Conservation (phyloP, 192 early-diverging fungal species). For the Podila verticillata region DNA sequence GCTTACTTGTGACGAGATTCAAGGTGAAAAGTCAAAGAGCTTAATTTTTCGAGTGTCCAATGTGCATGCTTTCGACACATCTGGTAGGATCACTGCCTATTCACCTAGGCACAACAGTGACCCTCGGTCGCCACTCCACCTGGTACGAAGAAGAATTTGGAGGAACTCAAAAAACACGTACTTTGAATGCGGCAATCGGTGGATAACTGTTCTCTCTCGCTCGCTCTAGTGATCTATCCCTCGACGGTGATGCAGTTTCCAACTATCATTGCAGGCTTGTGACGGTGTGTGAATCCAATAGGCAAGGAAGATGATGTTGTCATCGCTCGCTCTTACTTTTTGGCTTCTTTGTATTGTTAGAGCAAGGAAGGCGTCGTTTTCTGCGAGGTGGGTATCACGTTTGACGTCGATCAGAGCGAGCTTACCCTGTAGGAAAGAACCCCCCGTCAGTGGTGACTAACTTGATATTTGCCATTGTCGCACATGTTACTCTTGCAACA, state of each 20-base stretch:
- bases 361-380: constrained; percentile 22
- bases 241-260: constrained; percentile 12
- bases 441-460: neutral
- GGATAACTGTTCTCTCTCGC: neutral
- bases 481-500: neutral
- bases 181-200: neutral
- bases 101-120: neutral
- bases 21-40: neutral
- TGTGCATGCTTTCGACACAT: neutral
- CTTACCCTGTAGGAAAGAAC: no score
- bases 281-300: constrained; percentile 1
- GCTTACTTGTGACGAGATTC: neutral
- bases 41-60: no score
- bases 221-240: constrained; percentile 11
- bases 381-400: constrained; percentile 15
- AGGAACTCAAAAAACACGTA: neutral
- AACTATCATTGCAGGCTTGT: constrained; percentile 25
- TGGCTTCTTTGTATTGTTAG: constrained; percentile 2
- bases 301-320: neutral
- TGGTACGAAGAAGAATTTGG: constrained; percentile 5
- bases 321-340: neutral
- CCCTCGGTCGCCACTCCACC: constrained; percentile 20
- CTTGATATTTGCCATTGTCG: neutral
- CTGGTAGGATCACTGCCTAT: constrained; percentile 21
- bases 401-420: neutral